These are phyloP conservation scores for Trichoderma sp. DNA, from an alignment of 2,329 filamentous ascomycete species.

Conservation along the genomic window DNA sequence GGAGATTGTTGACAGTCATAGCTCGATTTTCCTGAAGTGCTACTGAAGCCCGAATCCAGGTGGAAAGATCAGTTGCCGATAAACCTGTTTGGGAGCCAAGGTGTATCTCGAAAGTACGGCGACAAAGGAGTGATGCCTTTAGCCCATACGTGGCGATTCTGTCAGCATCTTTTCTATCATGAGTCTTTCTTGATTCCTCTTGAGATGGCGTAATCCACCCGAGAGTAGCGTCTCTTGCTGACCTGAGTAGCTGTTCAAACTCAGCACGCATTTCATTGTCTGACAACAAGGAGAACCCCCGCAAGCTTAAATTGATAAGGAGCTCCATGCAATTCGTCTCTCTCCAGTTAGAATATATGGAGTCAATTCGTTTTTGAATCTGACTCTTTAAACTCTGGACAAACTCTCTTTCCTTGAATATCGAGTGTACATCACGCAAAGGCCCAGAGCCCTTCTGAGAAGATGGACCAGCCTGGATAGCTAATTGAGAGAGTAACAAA, in stretches of 20 bases:
- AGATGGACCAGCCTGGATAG: constrained; percentile 54
- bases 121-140: constrained; percentile 56
- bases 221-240: constrained; percentile 43
- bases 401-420: constrained; percentile 52
- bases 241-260: constrained; percentile 38
- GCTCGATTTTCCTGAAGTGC: constrained; percentile 29
- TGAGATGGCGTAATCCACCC: constrained; percentile 51
- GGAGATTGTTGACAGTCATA: constrained; percentile 17
- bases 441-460: neutral
- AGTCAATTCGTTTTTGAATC: constrained; percentile 42
- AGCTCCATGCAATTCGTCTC: constrained; percentile 59
- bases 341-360: constrained; percentile 55
- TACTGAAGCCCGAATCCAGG: constrained; percentile 29
- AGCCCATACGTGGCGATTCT: constrained; percentile 43
- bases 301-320: constrained; percentile 50
- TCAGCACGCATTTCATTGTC: constrained; percentile 13
- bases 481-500: constrained; percentile 50
- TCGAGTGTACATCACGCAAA: constrained; percentile 47
- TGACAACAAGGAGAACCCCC: constrained; percentile 30
- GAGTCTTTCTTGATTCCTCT: constrained; percentile 40
- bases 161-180: constrained; percentile 37
- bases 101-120: constrained; percentile 35
- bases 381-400: constrained; percentile 48
- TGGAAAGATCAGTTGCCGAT: constrained; percentile 5
- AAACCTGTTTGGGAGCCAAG: neutral